phyloP scores from a whole-genome alignment of 78 protist genomes.

The Blattamonas nauphoetae region DNA sequence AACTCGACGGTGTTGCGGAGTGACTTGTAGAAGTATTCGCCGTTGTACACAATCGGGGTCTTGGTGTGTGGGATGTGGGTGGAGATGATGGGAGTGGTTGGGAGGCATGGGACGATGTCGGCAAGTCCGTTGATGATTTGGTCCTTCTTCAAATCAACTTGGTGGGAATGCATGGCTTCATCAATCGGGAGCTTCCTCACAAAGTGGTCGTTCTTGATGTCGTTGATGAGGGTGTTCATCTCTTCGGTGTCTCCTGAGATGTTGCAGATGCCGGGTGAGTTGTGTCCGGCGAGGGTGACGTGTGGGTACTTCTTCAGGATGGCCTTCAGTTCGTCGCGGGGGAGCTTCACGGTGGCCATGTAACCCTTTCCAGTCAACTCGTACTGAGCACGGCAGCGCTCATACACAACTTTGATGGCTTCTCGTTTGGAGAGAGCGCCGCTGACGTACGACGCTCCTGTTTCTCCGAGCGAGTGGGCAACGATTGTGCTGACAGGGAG shows the following conservation, averaged over 20 bases:
- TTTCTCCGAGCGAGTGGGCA: constrained; percentile 54
- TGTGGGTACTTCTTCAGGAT: neutral
- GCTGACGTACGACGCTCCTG: constrained; percentile 31
- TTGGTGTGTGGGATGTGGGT: neutral
- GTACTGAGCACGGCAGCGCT: neutral
- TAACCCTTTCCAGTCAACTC: neutral
- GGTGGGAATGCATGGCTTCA: neutral
- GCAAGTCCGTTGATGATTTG: neutral
- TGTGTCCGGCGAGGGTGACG: neutral
- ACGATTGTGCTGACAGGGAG: constrained; percentile 21
- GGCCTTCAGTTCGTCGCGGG: neutral
- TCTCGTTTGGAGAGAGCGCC: constrained; percentile 33
- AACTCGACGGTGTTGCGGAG: neutral
- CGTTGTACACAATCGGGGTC: neutral
- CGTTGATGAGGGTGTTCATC: neutral
- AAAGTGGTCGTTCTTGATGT: neutral
- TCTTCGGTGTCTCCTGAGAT: neutral
- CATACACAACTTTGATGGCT: constrained; percentile 1
- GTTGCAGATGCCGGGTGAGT: neutral
- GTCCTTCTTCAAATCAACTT: neutral
- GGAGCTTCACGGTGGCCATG: neutral
- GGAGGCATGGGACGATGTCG: neutral
- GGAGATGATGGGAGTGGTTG: neutral
- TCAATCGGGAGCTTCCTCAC: neutral
- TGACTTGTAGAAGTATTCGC: neutral